Base-by-base conservation (phyloP, 345 rosid species). In the Anacardium occidentale region DNA sequence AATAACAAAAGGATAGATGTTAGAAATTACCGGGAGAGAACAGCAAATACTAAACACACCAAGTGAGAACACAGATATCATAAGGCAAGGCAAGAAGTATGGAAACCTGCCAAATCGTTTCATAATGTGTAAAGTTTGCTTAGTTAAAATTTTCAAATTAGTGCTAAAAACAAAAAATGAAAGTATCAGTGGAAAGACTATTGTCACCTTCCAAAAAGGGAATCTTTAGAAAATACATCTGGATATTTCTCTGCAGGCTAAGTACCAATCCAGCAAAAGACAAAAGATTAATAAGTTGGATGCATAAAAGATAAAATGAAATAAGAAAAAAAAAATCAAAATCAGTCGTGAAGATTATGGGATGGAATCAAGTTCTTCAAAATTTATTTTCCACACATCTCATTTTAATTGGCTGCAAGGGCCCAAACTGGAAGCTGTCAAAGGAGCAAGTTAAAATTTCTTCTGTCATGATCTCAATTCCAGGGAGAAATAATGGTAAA, bases 211-310 rank as follows among this genome's bases (percentile, higher is more conserved):
- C 91, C 87, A 54, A 92, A 87, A 64, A 90, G 50, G 34, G 96
- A 88, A 37, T 74, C 76, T 58, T 77, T 65, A 0, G 87, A 62
- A 69, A 92, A 88, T 20, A 88, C n/a, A 66, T 54, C 75, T 1
- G 91, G 93, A 73, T 82, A 92, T 60, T 87, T 90, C 67, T 87
- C 89, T 52, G 85, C 89, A 73, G 96, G 97, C 97, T 92, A 77
- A 69, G 14, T 40, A 14, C 44, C 42, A 69, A 47, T 54, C 25
- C n/a, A 3, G 3, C 48, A 69, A 57, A 32, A 58, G 2, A 4
- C 10, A 40, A 55, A 15, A 34, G 14, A 56, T 22, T 24, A 26
- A 55, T 64, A 15, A 26, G 68, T 15, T 54, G 68, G 15, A 34
- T 42, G 44, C 15, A 20, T 22, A 55, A n/a, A 11, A 34, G 50